Evolutionary conservation across 345 rosid genomes (phyloP).

Genomic region (Populus davidiana): DNA sequence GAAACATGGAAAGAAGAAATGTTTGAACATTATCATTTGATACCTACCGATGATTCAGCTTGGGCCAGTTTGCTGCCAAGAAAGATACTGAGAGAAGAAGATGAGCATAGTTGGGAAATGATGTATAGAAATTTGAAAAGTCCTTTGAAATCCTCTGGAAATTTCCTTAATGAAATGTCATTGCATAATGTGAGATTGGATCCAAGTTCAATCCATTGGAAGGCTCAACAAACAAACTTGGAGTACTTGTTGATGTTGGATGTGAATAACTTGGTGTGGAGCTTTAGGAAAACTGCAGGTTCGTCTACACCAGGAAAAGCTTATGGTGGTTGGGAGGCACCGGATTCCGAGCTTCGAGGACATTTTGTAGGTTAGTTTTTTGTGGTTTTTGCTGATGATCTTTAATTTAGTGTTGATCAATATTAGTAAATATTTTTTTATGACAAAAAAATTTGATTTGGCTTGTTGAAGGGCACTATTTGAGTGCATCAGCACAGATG

Average conservation of each 20-base stretch:
- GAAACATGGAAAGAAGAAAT: conserved; percentile 62
- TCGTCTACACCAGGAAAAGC: conserved; percentile 57
- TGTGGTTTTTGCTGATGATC: conserved; percentile 6
- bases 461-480: conserved; percentile 71
- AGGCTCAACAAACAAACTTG: conserved; percentile 82
- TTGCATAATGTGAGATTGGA: conserved; percentile 79
- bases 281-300: conserved; percentile 78
- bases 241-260: conserved; percentile 81
- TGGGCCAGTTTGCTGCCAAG: conserved; percentile 74
- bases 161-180: conserved; percentile 69
- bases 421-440: not conserved
- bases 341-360: conserved; percentile 71
- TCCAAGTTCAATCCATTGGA: conserved; percentile 53
- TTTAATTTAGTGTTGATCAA: not conserved
- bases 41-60: conserved; percentile 74
- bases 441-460: not conserved
- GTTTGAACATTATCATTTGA: conserved; percentile 77
- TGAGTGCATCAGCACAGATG: conserved; percentile 90
- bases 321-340: conserved; percentile 89
- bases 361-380: conserved; percentile 81
- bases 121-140: conserved; percentile 67
- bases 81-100: conserved; percentile 61
- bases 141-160: conserved; percentile 31
- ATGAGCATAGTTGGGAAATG: conserved; percentile 65
- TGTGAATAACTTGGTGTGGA: conserved; percentile 76